Base-by-base conservation (phyloP, 306 rosid species). In the Castanopsis chinensis region DNA sequence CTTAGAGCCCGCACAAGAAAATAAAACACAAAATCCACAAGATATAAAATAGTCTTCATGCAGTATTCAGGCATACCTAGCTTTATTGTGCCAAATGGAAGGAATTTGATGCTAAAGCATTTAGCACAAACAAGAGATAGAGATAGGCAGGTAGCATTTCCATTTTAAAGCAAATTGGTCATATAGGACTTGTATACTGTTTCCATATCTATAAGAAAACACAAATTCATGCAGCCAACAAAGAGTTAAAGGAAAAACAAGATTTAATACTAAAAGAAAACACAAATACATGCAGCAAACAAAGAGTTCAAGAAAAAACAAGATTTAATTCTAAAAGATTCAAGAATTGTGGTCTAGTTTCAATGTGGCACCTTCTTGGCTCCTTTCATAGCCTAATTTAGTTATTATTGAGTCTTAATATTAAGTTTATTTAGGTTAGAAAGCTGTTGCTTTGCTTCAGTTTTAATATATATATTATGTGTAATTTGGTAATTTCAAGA, bases 21-120 rank as follows among this genome's bases (percentile, higher is more conserved):
- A 82, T 33, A 72, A 71, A 72, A 65, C 35, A 30, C 3, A 59
- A 37, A 64, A 41, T 64, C 28, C 77, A 76, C 25, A 67, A 37
- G 35, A 35, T 30, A 7, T 9, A 4, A 27, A 61, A 28, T 59
- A 60, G 30, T 70, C 63, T 63, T 35, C 23, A 75, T 70, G 63
- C 33, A 51, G 81, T 53, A 63, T 70, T 71, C 41, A 14, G 27
- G 28, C 21, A 43, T 21, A 35, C 57, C n/a, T 60, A 28, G 23
- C 41, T 57, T 30, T 33, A 7, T 30, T 32, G 7, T 13, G 71
- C 49, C 23, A 30, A 65, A 30, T 65, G 17, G 21, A 32, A 65
- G 12, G 35, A 30, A 25, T 60, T 30, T 65, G 23, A 65, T 65
- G 21, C 12, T 32, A 28, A 28, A 25, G n/a, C 69, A 30, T 32